These are phyloP conservation scores for Quambalaria eucalypti DNA, from an alignment of 1,284 basidiomycete species.

Conservation along the genomic window DNA sequence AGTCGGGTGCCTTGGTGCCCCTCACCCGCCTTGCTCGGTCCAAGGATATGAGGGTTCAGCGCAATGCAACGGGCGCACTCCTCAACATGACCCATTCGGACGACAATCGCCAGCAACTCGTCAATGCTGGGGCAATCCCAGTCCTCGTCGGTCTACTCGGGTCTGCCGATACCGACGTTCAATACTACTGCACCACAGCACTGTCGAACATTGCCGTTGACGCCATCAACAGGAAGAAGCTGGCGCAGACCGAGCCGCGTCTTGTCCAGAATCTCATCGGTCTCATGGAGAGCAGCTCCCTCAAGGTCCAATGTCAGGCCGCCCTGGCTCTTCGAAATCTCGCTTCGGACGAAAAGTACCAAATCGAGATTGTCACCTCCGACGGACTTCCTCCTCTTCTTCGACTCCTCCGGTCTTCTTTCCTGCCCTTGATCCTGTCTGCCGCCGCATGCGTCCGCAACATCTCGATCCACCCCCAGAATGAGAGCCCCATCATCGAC, in stretches of 20 bases:
- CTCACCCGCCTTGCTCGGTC: constrained; percentile 91
- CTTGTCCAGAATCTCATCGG: constrained; percentile 87
- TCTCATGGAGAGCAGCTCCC: constrained; percentile 91
- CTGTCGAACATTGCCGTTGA: constrained; percentile 82
- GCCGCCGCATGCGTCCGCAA: constrained; percentile 98
- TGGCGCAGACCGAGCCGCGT: constrained; percentile 88
- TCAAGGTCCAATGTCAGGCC: constrained; percentile 98
- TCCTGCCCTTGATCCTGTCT: constrained; percentile 95
- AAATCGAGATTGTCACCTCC: constrained; percentile 94
- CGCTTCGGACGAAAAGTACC: constrained; percentile 98
- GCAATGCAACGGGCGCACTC: constrained; percentile 94
- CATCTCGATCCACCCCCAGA: constrained; percentile 95
- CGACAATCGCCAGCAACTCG: constrained; percentile 96
- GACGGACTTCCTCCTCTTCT: constrained; percentile 86
- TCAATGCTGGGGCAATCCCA: constrained; percentile 95
- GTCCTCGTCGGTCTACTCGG: constrained; percentile 90
- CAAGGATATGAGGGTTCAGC: constrained; percentile 98
- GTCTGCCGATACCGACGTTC: constrained; percentile 96
- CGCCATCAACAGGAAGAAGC: constrained; percentile 74
- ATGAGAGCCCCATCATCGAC: constrained; percentile 99
- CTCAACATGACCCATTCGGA: constrained; percentile 97
- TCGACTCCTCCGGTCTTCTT: constrained; percentile 89
- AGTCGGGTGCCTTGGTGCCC: constrained; percentile 93
- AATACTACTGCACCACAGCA: constrained; percentile 99
- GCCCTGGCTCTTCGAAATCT: constrained; percentile 92